These are phyloP conservation scores for Basidiobolus heterosporus DNA, from an alignment of 371 early-diverging fungal species.

Conservation along the genomic window DNA sequence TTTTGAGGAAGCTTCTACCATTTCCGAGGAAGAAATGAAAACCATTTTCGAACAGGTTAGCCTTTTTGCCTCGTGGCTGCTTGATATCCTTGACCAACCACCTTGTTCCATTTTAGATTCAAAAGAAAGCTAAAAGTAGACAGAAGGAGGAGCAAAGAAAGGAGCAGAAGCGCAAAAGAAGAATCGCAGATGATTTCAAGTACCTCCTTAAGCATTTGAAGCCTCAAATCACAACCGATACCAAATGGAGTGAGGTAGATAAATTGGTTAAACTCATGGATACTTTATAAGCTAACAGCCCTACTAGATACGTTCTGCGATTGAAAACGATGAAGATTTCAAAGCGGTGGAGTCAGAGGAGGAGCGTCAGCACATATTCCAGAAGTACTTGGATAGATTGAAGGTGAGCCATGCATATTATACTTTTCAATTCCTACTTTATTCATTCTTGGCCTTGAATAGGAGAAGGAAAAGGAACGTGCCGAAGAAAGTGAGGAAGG, in stretches of 20 bases:
- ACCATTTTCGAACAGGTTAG: conserved; percentile 28
- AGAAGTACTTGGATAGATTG: conserved; percentile 43
- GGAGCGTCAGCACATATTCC: conserved; percentile 53
- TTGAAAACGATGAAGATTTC: conserved; percentile 39
- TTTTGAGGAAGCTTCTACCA: conserved; percentile 11
- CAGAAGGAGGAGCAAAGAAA: conserved; percentile 57
- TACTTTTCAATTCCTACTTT: too few species aligned
- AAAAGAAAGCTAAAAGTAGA: conserved; percentile 38
- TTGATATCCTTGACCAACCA: neutral
- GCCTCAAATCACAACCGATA: conserved; percentile 33
- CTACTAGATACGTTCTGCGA: conserved; percentile 19
- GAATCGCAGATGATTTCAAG: conserved; percentile 56
- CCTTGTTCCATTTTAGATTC: conserved; percentile 11
- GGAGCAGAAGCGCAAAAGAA: conserved; percentile 44
- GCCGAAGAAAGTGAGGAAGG: too few species aligned
- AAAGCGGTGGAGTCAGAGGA: conserved; percentile 41
- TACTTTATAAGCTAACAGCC: too few species aligned
- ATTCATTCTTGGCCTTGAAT: too few species aligned
- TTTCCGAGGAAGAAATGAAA: conserved; percentile 17
- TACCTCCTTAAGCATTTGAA: conserved; percentile 44
- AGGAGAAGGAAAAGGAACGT: too few species aligned
- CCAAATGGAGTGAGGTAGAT: conserved; percentile 49
- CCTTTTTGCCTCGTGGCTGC: conserved; percentile 4
- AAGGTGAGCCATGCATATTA: conserved; percentile 20
- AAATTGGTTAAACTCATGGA: neutral